Base-by-base conservation (phyloP, 164 flowering plant genomes). In the Umbilicus rupestris region DNA sequence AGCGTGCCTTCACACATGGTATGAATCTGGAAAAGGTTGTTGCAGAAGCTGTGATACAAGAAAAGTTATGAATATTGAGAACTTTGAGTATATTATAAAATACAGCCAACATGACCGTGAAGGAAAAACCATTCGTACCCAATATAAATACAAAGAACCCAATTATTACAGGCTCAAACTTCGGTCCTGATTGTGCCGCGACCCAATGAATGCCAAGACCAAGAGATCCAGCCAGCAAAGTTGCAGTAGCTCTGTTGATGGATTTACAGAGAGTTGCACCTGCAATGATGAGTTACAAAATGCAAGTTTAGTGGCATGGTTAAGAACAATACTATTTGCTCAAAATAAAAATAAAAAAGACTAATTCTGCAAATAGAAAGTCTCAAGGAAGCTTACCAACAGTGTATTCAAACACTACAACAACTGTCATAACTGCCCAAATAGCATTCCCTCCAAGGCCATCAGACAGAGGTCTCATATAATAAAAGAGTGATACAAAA, bases 351-450 rank as follows among this genome's bases (percentile, higher is more conserved):
- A 19, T 20, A 3, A 47, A 28, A 33, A 19, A 19, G 8, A 64
- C 16, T 24, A 19, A 63, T n/a, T 3, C 14, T 45, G 28, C 11
- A 41, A 30, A 64, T 49, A 16, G 20, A 39, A 59, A 58, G 24
- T 41, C 11, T 20, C 28, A 37, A 37, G 58, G 41, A 63, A 30
- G 50, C 88, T 78, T 73, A 84, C 96, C 96, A 6, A 81, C 89
- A 39, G 83, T 80, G 71, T 74, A 77, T 65, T 90, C 94, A 45
- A 86, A 87, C 14, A 86, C 88, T 0, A 90, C 94, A 11, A 90
- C 96, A 64, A 87, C 92, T 1, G 96, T 90, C 91, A 90, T 81
- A 49, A 87, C 77, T 29, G 90, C 96, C 92, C 92, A 89, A 85
- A 89, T 87, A 52, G 90, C 84, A 73, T 78, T 89, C 44, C 87